Evolutionary conservation across 495 filamentous ascomycete genomes (phyloP), one percentile per base, ranked within the genome.

Genomic region (Pyrenula aspistea): DNA sequence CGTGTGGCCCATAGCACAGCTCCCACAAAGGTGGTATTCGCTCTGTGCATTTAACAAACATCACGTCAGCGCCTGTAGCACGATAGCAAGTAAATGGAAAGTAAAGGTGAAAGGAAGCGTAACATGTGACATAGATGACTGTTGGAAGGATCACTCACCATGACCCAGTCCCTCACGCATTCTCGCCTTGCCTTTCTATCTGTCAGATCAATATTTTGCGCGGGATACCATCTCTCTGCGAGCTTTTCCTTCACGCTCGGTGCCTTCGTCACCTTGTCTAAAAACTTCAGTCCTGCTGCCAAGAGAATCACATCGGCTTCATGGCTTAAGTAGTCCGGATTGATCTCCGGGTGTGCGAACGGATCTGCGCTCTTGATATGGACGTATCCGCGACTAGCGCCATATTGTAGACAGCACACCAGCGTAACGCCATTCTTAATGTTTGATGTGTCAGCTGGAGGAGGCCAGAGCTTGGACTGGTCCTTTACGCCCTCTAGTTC

Each of bases 361-460:
- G 80, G 62, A 24, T 80, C 78, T 24, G 69, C 49, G 3, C 72
- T 70, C 49, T 67, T 70, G 47, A 81, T 72, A 49, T 82, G 76
- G 23, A 80, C 66, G 22, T 62, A 70, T 0, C 79, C 79, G 11
- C 65, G 59, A 0, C 76, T 75, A 48, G 78, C 78, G 0, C 79
- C 79, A 55, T 77, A 75, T 60, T 80, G 76, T 2, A 80, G 66
- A 62, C 82, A 79, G 60, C 76, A 72, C 2, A 77, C 58, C 69
- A 82, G 70, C 10, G 73, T 78, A 2, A 63, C 74, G 55, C 80
- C 79, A 54, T 75, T 74, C 56, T 77, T 80, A 10, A 64, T 68
- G 0, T 68, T 61, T n/a, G n/a, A n/a, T n/a, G n/a, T n/a, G n/a
- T n/a, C n/a, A n/a, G n/a, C n/a, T n/a, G n/a, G n/a, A n/a, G n/a